These are phyloP conservation scores for Irpex sp. DNA, from an alignment of 1,284 basidiomycete species.

Conservation along the genomic window DNA sequence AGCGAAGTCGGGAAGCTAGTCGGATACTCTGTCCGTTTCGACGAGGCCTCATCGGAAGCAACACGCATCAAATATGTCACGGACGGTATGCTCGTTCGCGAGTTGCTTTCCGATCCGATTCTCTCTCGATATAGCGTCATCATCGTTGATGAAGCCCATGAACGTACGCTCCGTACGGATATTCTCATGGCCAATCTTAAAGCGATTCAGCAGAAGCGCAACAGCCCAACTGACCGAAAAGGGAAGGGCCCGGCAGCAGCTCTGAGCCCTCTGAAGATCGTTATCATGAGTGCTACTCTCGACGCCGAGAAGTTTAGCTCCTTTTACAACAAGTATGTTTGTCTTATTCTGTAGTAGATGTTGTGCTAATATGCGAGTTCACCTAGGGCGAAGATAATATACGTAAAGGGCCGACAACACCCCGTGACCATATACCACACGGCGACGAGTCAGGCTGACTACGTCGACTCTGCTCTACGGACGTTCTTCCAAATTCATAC, in stretches of 20 bases:
- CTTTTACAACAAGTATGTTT: slow-evolving; percentile 79
- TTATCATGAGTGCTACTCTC: slow-evolving; percentile 97
- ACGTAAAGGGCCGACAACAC: slow-evolving; percentile 91
- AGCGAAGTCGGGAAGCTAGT: slow-evolving; percentile 69
- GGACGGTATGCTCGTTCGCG: slow-evolving; percentile 94
- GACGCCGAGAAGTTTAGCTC: slow-evolving; percentile 92
- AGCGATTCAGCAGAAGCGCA: slow-evolving; percentile 75
- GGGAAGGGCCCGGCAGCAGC: slow-evolving; percentile 31
- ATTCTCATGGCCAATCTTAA: slow-evolving; percentile 91
- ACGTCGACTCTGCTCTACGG: slow-evolving; percentile 84
- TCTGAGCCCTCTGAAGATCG: slow-evolving; percentile 73
- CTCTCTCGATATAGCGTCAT: slow-evolving; percentile 86
- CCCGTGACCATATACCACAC: slow-evolving; percentile 84
- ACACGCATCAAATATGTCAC: slow-evolving; percentile 95
- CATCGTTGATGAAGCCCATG: slow-evolving; percentile 96
- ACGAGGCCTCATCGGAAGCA: slow-evolving; percentile 67
- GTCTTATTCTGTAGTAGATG: neutral
- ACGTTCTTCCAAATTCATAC: slow-evolving; percentile 91
- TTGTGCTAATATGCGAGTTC: slow-evolving; percentile 4
- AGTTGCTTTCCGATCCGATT: slow-evolving; percentile 77
- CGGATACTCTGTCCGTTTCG: slow-evolving; percentile 95
- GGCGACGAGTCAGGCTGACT: slow-evolving; percentile 74
- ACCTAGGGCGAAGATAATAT: slow-evolving; percentile 81
- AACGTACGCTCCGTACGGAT: slow-evolving; percentile 93
- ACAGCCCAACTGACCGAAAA: slow-evolving; percentile 38